phyloP scores from a whole-genome alignment of 208 protist genomes.

The Entamoeba histolytica region DNA sequence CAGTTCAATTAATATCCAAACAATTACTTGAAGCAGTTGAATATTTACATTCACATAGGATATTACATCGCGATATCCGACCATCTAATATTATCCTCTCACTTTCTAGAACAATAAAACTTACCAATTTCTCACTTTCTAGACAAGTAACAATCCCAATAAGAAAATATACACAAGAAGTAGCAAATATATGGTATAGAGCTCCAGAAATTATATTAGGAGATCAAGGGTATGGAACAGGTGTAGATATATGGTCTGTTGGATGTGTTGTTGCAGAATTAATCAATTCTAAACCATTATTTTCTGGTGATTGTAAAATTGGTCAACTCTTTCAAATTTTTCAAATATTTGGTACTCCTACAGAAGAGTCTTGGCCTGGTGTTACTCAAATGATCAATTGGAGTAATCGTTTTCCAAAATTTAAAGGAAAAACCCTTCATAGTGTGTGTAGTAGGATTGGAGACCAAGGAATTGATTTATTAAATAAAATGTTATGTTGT shows the following conservation, averaged over 20 bases:
- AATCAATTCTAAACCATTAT: constrained; percentile 34
- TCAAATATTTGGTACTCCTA: constrained; percentile 22
- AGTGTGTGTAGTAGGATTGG: neutral
- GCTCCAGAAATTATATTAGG: constrained; percentile 95
- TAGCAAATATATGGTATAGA: constrained; percentile 89
- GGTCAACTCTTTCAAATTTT: constrained; percentile 31
- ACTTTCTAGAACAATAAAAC: neutral
- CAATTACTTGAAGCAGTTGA: constrained; percentile 61
- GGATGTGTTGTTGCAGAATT: constrained; percentile 96
- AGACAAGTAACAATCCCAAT: neutral
- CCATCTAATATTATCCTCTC: constrained; percentile 67
- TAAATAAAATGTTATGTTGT: constrained; percentile 27
- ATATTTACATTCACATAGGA: constrained; percentile 66
- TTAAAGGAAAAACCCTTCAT: neutral
- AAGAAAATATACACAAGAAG: neutral
- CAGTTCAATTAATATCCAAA: constrained; percentile 36
- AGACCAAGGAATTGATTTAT: constrained; percentile 23
- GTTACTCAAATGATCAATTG: neutral
- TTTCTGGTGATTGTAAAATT: constrained; percentile 26
- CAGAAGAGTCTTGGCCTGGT: constrained; percentile 14
- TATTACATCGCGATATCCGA: constrained; percentile 68
- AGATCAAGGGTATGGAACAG: constrained; percentile 77
- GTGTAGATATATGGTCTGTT: constrained; percentile 95
- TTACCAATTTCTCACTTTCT: constrained; percentile 17
- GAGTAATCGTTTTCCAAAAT: neutral